phyloP scores from a whole-genome alignment of 176 grass and related monocot species.

The Bromus sterilis region DNA sequence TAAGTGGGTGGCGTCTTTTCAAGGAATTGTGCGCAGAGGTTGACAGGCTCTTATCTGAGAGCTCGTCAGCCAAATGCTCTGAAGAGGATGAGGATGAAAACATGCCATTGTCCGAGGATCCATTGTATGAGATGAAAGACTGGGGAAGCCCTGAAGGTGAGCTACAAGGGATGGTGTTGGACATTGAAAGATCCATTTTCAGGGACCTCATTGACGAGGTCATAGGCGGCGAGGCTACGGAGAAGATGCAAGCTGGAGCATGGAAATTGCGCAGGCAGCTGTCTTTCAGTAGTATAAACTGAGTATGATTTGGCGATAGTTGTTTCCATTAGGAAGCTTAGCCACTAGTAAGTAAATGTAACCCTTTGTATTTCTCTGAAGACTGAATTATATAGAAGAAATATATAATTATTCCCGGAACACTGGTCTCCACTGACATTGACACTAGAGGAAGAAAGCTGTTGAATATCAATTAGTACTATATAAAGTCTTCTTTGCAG shows the following conservation, averaged over 20 bases:
- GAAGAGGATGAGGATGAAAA: conserved; percentile 38
- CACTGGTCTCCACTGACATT: conserved; percentile 1
- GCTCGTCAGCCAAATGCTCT: background rate
- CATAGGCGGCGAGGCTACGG: conserved; percentile 17
- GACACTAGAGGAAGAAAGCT: conserved; percentile 14
- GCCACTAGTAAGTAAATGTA: conserved; percentile 32
- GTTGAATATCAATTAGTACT: background rate
- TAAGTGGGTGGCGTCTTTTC: conserved; percentile 49
- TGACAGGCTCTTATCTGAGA: conserved; percentile 37
- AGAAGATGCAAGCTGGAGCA: conserved; percentile 23
- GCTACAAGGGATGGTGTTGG: conserved; percentile 34
- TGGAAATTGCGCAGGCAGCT: conserved; percentile 47
- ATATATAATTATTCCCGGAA: conserved; percentile 30
- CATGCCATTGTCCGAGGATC: conserved; percentile 23
- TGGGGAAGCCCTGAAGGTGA: conserved; percentile 43
- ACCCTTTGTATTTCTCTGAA: conserved; percentile 21
- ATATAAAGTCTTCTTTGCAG: background rate
- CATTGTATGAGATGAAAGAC: conserved; percentile 42
- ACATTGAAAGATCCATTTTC: conserved; percentile 80
- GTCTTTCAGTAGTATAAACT: conserved; percentile 42
- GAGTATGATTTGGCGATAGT: background rate
- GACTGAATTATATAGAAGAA: conserved; percentile 44
- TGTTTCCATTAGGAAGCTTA: conserved; percentile 33
- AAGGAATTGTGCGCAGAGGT: conserved; percentile 71
- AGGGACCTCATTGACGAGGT: conserved; percentile 72